A percentile compares a stretch with the other conserved stretches of the same genome.
Evolutionary conservation across 2,329 filamentous ascomycete genomes (phyloP).

Genomic region (Diplodia intermedia): DNA sequence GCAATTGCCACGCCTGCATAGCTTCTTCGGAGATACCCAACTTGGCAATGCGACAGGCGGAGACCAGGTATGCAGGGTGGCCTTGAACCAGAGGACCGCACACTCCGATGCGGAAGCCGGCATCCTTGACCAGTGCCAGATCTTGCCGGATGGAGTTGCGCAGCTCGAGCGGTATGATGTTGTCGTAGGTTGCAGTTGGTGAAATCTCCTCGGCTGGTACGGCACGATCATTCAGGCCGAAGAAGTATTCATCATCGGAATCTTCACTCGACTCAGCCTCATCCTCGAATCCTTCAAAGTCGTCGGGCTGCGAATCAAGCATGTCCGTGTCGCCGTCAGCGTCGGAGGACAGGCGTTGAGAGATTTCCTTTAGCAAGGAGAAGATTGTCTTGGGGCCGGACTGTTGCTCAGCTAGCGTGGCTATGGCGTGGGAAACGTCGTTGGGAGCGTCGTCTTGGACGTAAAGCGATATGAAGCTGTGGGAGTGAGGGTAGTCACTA

Average conservation of each 20-base stretch:
- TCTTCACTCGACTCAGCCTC: background rate
- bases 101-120: conserved; percentile 74
- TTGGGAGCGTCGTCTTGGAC: conserved; percentile 57
- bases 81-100: conserved; percentile 59
- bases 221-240: background rate
- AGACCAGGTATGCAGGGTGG: conserved; percentile 62
- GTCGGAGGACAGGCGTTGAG: conserved; percentile 47
- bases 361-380: conserved; percentile 58
- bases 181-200: background rate
- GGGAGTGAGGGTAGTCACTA: conserved; percentile 64
- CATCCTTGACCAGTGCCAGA: conserved; percentile 64
- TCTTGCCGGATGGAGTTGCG: conserved; percentile 63
- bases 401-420: conserved; percentile 53
- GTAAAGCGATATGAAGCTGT: conserved; percentile 63
- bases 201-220: conserved; percentile 16
- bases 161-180: background rate
- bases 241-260: background rate
- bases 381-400: conserved; percentile 53
- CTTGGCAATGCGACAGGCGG: conserved; percentile 73
- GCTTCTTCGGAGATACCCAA: conserved; percentile 77
- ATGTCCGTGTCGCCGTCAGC: conserved; percentile 48
- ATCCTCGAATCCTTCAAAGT: background rate
- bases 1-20: conserved; percentile 77
- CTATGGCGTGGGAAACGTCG: conserved; percentile 53
- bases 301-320: conserved; percentile 19